These are phyloP conservation scores for Graphilbum fragrans DNA, from an alignment of 2,329 filamentous ascomycete species.

Conservation along the genomic window DNA sequence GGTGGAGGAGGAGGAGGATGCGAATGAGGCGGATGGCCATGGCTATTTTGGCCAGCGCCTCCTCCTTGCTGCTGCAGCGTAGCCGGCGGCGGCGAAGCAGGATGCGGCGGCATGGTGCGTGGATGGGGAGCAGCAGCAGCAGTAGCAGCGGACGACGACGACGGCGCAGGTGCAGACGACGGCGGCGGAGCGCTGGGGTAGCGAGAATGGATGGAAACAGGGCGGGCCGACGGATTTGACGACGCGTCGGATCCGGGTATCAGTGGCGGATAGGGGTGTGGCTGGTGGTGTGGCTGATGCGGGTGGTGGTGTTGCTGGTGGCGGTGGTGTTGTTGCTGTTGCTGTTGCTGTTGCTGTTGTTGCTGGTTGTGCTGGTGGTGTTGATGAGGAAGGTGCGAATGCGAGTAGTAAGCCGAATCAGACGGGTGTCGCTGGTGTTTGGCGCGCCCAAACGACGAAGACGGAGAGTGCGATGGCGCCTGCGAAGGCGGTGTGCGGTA, in stretches of 20 bases:
- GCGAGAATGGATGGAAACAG: slow-evolving; percentile 24
- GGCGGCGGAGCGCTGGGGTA: slow-evolving; percentile 33
- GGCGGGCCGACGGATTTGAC: slow-evolving; percentile 8
- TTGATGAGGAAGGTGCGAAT: slow-evolving; percentile 9
- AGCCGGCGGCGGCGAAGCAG: slow-evolving; percentile 11
- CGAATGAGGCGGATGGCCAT: neutral
- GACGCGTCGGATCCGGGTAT: slow-evolving; percentile 1
- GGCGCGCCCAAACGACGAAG: slow-evolving; percentile 8
- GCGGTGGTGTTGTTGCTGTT: too few species aligned
- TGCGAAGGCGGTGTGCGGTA: slow-evolving; percentile 13
- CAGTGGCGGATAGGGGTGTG: neutral
- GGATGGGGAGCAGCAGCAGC: slow-evolving; percentile 16
- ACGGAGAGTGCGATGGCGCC: slow-evolving; percentile 10
- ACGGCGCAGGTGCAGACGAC: too few species aligned
- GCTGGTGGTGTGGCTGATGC: slow-evolving; percentile 10
- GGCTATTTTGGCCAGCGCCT: neutral
- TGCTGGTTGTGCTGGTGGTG: neutral
- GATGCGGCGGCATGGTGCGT: slow-evolving; percentile 31
- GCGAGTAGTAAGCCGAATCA: slow-evolving; percentile 29
- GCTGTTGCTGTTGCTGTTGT: neutral
- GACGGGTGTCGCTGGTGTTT: slow-evolving; percentile 25
- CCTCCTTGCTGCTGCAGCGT: slow-evolving; percentile 4
- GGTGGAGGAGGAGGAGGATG: neutral
- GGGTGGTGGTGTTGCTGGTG: slow-evolving; percentile 18
- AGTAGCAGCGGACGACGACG: too few species aligned